phyloP scores from a whole-genome alignment of 371 early-diverging fungal genomes.

The Rhizopus sp. region DNA sequence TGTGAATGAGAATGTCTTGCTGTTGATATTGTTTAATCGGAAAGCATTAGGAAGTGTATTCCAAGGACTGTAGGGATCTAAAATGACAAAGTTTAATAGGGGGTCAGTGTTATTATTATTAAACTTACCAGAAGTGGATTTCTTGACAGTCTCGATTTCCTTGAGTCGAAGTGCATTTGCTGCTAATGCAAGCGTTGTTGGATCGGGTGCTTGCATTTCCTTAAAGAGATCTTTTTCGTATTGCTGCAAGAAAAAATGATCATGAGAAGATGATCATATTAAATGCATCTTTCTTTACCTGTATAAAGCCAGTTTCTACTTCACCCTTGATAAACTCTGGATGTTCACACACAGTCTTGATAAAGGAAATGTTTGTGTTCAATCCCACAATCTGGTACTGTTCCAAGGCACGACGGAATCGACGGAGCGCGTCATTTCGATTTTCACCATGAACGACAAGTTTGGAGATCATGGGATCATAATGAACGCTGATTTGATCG shows the following conservation, averaged over 20 bases:
- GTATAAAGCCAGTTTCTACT: slow-evolving; percentile 95
- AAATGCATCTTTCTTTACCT: slow-evolving; percentile 44
- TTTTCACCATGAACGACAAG: slow-evolving; percentile 86
- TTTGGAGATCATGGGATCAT: slow-evolving; percentile 98
- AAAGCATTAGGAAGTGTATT: slow-evolving; percentile 47
- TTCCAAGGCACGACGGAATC: slow-evolving; percentile 77
- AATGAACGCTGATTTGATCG: slow-evolving; percentile 90
- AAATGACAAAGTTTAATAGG: neutral
- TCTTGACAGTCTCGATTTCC: slow-evolving; percentile 42
- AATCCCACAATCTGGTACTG: slow-evolving; percentile 89
- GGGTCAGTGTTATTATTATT: neutral
- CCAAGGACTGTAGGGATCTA: slow-evolving; percentile 61
- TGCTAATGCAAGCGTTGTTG: slow-evolving; percentile 71
- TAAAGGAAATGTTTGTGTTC: slow-evolving; percentile 92
- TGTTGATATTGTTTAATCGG: slow-evolving; percentile 58
- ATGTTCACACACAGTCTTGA: slow-evolving; percentile 77
- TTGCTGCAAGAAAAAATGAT: slow-evolving; percentile 41
- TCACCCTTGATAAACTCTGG: slow-evolving; percentile 86
- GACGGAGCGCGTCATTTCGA: slow-evolving; percentile 83
- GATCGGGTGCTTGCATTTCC: slow-evolving; percentile 45
- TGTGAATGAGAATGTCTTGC: slow-evolving; percentile 37
- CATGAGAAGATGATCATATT: neutral
- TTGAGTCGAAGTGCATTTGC: slow-evolving; percentile 66
- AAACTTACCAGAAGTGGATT: slow-evolving; percentile 29
- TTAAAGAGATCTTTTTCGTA: slow-evolving; percentile 71